These are phyloP conservation scores for Thraustochytrium sp. DNA, from an alignment of 352 stramenopile genomes.

Conservation along the genomic window DNA sequence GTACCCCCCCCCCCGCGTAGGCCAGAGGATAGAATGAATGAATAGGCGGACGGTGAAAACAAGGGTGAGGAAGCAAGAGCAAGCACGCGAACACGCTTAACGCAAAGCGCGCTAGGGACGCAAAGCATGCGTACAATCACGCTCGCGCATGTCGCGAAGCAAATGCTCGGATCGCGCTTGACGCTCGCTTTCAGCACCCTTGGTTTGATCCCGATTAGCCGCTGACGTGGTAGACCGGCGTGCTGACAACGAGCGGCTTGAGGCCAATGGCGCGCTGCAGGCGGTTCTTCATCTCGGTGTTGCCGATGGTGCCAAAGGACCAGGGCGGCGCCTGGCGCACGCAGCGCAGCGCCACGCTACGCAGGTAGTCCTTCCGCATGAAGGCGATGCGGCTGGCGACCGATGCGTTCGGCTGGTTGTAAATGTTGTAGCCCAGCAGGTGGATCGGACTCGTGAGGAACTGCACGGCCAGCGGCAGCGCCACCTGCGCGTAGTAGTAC, in stretches of 20 bases:
- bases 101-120: no score
- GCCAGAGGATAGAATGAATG: no score
- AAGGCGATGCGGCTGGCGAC: constrained; percentile 56
- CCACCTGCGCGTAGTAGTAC: constrained; percentile 64
- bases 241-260: background rate
- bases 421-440: constrained; percentile 69
- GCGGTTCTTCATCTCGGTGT: constrained; percentile 48
- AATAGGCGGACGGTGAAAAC: no score
- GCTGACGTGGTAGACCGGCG: constrained; percentile 2
- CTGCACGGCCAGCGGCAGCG: constrained; percentile 69
- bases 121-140: no score
- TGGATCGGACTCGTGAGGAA: constrained; percentile 73
- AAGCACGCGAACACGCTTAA: no score
- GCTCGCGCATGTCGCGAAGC: no score
- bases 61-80: no score
- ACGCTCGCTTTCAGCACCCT: no score
- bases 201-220: constrained; percentile 15
- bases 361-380: constrained; percentile 69
- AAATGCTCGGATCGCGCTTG: no score
- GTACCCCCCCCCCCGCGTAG: no score
- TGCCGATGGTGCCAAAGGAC: constrained; percentile 71
- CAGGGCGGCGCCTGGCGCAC: constrained; percentile 72
- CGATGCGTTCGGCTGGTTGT: constrained; percentile 63
- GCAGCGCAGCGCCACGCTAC: constrained; percentile 66
- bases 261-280: background rate